Percentiles rank a stretch among this genome's conserved stretches.
Conservation (phyloP, 345 rosid genomes). For the Euphorbia tirucalli region DNA sequence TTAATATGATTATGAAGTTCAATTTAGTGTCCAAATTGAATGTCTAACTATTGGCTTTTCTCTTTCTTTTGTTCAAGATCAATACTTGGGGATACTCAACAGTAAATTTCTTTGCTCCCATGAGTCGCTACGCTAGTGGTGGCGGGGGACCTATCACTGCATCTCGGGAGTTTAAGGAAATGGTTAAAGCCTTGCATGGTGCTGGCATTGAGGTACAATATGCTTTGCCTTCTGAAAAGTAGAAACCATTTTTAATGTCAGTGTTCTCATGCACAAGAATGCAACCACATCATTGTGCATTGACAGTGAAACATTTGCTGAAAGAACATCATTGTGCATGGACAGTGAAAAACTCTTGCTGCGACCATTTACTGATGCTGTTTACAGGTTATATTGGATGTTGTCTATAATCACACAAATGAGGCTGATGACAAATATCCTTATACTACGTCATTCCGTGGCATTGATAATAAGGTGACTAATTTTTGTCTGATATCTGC, state of each 20-base stretch:
- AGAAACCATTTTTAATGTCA: neutral
- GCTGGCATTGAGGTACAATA: conserved; percentile 84
- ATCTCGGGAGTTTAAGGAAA: conserved; percentile 78
- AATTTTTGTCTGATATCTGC: neutral
- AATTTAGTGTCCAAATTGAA: neutral
- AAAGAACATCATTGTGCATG: too few species aligned
- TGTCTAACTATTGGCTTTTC: neutral
- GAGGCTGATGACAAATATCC: conserved; percentile 85
- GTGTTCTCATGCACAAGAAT: neutral
- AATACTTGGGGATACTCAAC: conserved; percentile 99
- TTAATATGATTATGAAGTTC: neutral
- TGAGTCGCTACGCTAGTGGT: conserved; percentile 88
- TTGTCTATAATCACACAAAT: conserved; percentile 92
- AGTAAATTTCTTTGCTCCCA: conserved; percentile 92
- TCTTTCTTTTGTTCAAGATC: conserved; percentile 40
- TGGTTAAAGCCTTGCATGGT: conserved; percentile 90
- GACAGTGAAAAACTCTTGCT: too few species aligned
- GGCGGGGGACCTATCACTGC: conserved; percentile 85
- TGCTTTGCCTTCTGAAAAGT: conserved; percentile 7
- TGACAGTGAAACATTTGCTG: neutral
- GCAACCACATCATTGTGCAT: neutral
- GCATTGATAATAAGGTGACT: conserved; percentile 85
- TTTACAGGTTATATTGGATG: conserved; percentile 87
- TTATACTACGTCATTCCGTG: conserved; percentile 89
- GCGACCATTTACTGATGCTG: conserved; percentile 13